Percentiles rank a stretch among this genome's conserved stretches.
phyloP scores from a whole-genome alignment of 208 protist genomes.

The Crithidia sp. region DNA sequence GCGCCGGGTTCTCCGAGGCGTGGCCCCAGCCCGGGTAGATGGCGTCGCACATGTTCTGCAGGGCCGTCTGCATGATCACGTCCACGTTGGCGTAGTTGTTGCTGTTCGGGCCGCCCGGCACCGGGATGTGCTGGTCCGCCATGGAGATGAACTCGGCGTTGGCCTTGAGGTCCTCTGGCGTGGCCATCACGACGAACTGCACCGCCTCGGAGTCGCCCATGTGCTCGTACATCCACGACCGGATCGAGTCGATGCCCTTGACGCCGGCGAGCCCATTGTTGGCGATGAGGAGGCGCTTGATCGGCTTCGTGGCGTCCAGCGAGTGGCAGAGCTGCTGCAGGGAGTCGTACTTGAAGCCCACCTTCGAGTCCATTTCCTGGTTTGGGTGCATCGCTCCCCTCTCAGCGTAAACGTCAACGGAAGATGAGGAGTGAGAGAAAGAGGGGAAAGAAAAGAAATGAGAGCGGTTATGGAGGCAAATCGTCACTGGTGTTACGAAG shows the following conservation, averaged over 20 bases:
- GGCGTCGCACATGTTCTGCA: slow-evolving; percentile 92
- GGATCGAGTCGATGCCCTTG: slow-evolving; percentile 98
- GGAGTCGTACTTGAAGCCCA: slow-evolving; percentile 28
- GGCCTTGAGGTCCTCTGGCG: slow-evolving; percentile 97
- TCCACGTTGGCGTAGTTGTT: slow-evolving; percentile 99
- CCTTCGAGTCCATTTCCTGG: slow-evolving; percentile 1
- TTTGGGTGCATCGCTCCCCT: not conserved
- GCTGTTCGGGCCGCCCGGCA: slow-evolving; percentile 96
- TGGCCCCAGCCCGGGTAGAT: slow-evolving; percentile 99
- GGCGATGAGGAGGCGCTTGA: slow-evolving; percentile 95
- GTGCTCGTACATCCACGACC: slow-evolving; percentile 95
- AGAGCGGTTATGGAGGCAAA: too few relatives aligned
- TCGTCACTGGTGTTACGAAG: not conserved
- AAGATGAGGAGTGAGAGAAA: not conserved
- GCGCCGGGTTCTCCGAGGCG: slow-evolving; percentile 97
- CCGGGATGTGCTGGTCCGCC: slow-evolving; percentile 93
- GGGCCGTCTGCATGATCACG: slow-evolving; percentile 97
- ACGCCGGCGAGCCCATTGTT: slow-evolving; percentile 99
- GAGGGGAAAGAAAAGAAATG: not conserved
- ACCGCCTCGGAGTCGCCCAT: slow-evolving; percentile 95
- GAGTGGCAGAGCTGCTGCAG: slow-evolving; percentile 57
- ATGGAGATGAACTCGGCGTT: slow-evolving; percentile 99
- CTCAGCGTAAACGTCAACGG: too few relatives aligned
- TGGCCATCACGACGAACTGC: slow-evolving; percentile 98
- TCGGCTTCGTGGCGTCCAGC: slow-evolving; percentile 65